Conservation (phyloP, 78 protist species). For the Polysphondylium violaceum region DNA sequence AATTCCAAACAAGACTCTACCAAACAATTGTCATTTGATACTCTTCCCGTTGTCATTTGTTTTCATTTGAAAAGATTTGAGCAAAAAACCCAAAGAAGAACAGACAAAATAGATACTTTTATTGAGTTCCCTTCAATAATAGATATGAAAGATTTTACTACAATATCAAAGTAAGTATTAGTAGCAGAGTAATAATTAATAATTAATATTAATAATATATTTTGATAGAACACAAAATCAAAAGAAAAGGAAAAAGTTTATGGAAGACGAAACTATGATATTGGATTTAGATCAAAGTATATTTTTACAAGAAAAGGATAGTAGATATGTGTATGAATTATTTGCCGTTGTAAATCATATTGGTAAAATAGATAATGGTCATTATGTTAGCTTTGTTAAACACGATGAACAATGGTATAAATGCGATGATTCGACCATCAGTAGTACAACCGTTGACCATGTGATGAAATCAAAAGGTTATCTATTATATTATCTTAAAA, state of each 20-base stretch:
- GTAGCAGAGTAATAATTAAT: not conserved
- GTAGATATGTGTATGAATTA: conserved; percentile 51
- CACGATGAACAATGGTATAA: conserved; percentile 65
- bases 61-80: conserved; percentile 76
- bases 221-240: not conserved
- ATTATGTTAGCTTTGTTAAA: conserved; percentile 75
- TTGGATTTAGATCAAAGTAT: conserved; percentile 10
- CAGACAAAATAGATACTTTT: conserved; percentile 77
- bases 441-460: conserved; percentile 42
- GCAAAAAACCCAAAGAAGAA: conserved; percentile 61
- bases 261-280: not conserved
- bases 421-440: conserved; percentile 80
- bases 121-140: conserved; percentile 57
- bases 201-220: not conserved
- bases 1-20: conserved; percentile 75
- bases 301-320: conserved; percentile 5
- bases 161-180: conserved; percentile 29
- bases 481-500: conserved; percentile 58
- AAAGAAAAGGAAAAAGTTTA: not conserved
- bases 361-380: conserved; percentile 81
- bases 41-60: conserved; percentile 76
- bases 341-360: conserved; percentile 80
- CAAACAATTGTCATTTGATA: conserved; percentile 68
- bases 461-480: conserved; percentile 72
- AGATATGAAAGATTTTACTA: conserved; percentile 65